These are phyloP conservation scores for Starmerella potacharoeniae DNA, from an alignment of 805 yeast species.

Conservation along the genomic window DNA sequence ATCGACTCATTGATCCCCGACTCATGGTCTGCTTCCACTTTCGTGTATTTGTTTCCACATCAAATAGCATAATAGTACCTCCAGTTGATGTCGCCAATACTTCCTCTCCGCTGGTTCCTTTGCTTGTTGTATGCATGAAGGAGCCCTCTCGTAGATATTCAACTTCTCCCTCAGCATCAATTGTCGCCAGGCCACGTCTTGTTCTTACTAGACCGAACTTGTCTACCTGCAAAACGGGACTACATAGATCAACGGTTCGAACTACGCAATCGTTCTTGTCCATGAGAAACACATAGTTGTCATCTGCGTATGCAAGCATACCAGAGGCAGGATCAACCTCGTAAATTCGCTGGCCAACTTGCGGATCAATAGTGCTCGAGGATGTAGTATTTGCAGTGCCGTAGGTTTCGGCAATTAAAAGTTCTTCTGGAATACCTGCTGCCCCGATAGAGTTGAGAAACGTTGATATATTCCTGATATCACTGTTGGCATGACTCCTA, in stretches of 20 bases:
- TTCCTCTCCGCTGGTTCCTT: background rate
- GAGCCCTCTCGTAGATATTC: conserved; percentile 11
- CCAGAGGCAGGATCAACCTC: background rate
- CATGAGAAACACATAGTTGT: conserved; percentile 1
- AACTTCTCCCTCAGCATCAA: background rate
- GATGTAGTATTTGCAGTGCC: background rate
- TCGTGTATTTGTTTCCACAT: background rate
- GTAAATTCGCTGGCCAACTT: conserved; percentile 11
- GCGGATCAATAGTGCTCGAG: conserved; percentile 10
- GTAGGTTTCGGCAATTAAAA: background rate
- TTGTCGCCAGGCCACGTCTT: conserved; percentile 8
- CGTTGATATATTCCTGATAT: background rate
- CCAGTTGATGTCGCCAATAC: conserved; percentile 4
- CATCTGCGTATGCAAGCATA: conserved; percentile 15
- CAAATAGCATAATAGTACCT: conserved; percentile 6
- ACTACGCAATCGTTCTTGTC: background rate
- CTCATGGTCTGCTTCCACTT: conserved; percentile 5
- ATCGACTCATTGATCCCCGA: conserved; percentile 16
- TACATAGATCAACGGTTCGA: conserved; percentile 8
- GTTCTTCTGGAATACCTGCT: background rate
- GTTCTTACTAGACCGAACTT: conserved; percentile 10
- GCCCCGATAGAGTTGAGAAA: background rate
- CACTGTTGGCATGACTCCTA: background rate
- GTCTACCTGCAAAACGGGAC: conserved; percentile 17
- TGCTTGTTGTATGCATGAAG: conserved; percentile 13